A percentile compares a stretch with the other conserved stretches of the same genome.
phyloP scores from a whole-genome alignment of 23 red algal genomes.

The Gracilaria caudata region DNA sequence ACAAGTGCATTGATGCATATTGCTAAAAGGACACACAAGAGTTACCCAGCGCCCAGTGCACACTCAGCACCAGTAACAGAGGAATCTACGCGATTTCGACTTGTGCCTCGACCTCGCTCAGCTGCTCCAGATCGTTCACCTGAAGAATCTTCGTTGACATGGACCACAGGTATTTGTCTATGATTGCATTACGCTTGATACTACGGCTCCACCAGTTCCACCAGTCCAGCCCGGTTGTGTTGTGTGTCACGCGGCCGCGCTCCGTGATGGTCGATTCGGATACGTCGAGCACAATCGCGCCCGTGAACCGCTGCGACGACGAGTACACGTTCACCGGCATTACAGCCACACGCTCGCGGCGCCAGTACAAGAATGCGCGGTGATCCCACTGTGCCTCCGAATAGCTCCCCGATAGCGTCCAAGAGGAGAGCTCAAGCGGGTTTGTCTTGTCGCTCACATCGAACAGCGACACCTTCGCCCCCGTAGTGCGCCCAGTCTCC shows the following conservation, averaged over 20 bases:
- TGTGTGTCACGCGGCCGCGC: constrained; percentile 51
- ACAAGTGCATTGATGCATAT: background rate
- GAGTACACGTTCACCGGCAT: constrained; percentile 60
- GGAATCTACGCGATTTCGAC: constrained; percentile 11
- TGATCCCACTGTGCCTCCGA: constrained; percentile 69
- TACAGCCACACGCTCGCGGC: constrained; percentile 39
- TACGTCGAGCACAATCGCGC: constrained; percentile 58
- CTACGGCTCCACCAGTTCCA: constrained; percentile 25
- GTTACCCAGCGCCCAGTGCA: background rate
- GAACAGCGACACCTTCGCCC: constrained; percentile 71
- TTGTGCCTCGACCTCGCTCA: constrained; percentile 18
- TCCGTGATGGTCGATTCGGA: constrained; percentile 50
- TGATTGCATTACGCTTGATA: constrained; percentile 55
- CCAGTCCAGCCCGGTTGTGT: constrained; percentile 6
- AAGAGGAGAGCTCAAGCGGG: constrained; percentile 47
- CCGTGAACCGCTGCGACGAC: constrained; percentile 17
- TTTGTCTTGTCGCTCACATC: constrained; percentile 66
- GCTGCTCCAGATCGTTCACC: constrained; percentile 51
- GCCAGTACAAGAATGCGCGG: constrained; percentile 71
- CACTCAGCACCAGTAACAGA: constrained; percentile 2
- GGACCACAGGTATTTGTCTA: constrained; percentile 64
- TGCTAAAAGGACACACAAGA: background rate
- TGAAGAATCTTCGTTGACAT: constrained; percentile 49
- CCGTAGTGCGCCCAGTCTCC: constrained; percentile 37
- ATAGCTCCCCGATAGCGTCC: constrained; percentile 30